phyloP scores from a whole-genome alignment of 306 rosid genomes.

The Amphicarpaea edgeworthii region DNA sequence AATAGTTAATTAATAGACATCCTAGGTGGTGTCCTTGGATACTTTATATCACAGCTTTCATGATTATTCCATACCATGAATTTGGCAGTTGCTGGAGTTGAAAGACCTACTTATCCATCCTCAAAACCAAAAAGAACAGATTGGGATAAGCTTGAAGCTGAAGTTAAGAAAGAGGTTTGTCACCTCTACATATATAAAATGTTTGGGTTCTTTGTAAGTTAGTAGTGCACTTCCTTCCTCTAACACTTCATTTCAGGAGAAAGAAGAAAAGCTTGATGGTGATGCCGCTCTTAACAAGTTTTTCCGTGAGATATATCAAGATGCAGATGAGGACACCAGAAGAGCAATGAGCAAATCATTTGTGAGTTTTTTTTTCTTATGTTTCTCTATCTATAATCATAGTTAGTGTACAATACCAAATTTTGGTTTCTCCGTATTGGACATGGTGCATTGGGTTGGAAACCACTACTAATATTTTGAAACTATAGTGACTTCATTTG shows the following conservation, averaged over 20 bases:
- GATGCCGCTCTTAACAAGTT: constrained; percentile 92
- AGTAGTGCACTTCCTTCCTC: constrained; percentile 9
- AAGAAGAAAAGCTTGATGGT: constrained; percentile 92
- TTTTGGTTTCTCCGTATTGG: background rate
- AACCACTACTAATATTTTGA: too few relatives aligned
- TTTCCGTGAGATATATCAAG: constrained; percentile 82
- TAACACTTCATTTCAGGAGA: constrained; percentile 64
- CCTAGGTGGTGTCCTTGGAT: background rate
- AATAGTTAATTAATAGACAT: background rate
- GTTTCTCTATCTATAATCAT: constrained; percentile 1
- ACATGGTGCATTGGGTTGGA: background rate
- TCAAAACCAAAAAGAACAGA: constrained; percentile 72
- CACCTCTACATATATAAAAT: constrained; percentile 9
- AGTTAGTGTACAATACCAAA: background rate
- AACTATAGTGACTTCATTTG: background rate
- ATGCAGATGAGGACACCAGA: constrained; percentile 92
- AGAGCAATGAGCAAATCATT: constrained; percentile 92
- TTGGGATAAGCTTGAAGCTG: constrained; percentile 92
- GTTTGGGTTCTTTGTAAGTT: background rate
- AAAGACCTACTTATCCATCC: constrained; percentile 77
- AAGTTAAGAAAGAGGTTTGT: constrained; percentile 90
- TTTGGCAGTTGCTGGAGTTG: constrained; percentile 51
- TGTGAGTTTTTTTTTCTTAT: constrained; percentile 64
- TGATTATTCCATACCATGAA: background rate
- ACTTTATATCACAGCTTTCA: background rate